Conservation (phyloP, 371 early-diverging fungal species). For the Dipsacomyces acuminosporus region DNA sequence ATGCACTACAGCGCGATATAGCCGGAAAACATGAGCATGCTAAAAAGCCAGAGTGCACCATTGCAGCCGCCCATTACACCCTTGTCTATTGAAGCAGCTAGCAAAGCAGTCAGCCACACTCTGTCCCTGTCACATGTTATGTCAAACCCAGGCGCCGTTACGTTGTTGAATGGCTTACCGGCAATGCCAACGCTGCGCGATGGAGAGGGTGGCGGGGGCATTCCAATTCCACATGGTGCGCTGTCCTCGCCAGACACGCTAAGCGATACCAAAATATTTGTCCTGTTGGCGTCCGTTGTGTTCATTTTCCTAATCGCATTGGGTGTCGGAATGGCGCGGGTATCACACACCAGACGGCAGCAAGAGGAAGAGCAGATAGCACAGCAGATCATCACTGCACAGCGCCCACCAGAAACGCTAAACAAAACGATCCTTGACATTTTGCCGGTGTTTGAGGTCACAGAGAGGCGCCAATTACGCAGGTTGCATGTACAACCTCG, state of each 20-base stretch:
- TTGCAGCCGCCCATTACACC: too few relatives aligned
- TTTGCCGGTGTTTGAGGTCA: conserved; percentile 42
- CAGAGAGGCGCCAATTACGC: conserved; percentile 31
- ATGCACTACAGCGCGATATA: too few relatives aligned
- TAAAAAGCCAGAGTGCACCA: too few relatives aligned
- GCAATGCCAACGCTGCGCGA: background rate
- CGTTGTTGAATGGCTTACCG: too few relatives aligned
- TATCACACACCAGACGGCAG: conserved; percentile 29
- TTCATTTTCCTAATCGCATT: conserved; percentile 40
- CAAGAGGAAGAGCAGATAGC: conserved; percentile 13
- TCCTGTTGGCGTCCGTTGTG: conserved; percentile 38
- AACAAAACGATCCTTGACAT: conserved; percentile 41
- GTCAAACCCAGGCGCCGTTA: too few relatives aligned
- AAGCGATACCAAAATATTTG: conserved; percentile 45
- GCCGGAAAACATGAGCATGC: too few relatives aligned
- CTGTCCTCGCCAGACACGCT: conserved; percentile 36
- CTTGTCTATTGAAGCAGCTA: too few relatives aligned
- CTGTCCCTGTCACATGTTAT: too few relatives aligned
- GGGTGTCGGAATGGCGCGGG: conserved; percentile 42
- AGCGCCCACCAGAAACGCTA: conserved; percentile 27
- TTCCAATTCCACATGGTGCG: conserved; percentile 3
- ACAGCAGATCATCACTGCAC: conserved; percentile 25
- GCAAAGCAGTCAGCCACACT: too few relatives aligned
- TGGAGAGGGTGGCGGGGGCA: conserved; percentile 1
- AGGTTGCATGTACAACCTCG: conserved; percentile 16